These are phyloP conservation scores for Apiospora pterosperma DNA, from an alignment of 2,329 filamentous ascomycete genomes.

Conservation along the genomic window DNA sequence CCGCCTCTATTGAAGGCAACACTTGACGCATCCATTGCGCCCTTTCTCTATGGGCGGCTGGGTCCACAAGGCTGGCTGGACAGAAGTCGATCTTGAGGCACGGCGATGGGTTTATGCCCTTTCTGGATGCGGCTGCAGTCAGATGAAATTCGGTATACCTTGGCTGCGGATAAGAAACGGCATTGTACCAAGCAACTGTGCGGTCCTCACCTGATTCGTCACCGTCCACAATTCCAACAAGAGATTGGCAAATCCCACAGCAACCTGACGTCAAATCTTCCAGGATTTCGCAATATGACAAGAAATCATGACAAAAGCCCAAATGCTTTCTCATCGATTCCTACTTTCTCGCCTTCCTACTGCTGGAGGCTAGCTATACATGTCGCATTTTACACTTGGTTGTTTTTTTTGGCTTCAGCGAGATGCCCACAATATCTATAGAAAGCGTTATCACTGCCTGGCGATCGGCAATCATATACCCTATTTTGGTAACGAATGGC, in stretches of 20 bases:
- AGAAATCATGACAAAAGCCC: not conserved
- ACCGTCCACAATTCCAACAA: not conserved
- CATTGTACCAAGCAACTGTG: not conserved
- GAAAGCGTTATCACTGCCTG: not conserved
- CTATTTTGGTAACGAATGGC: not conserved
- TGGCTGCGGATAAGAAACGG: not conserved
- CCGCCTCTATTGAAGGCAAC: not conserved
- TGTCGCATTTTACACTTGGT: not conserved
- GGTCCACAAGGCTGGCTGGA: constrained; percentile 1
- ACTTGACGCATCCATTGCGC: not conserved
- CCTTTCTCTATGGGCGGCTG: not conserved
- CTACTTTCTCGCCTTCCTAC: not conserved
- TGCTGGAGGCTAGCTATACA: not conserved
- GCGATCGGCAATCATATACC: not conserved
- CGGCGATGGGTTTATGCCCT: not conserved
- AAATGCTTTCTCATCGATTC: not conserved
- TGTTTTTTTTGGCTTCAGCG: not conserved
- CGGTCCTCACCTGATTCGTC: not conserved
- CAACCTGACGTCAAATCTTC: not conserved
- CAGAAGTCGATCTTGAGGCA: not conserved
- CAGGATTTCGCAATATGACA: not conserved
- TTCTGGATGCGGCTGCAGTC: not conserved
- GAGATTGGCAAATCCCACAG: not conserved
- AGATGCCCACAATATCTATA: not conserved
- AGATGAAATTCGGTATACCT: not conserved